These are phyloP conservation scores for Drechslerella dactyloides DNA, from an alignment of 2,329 filamentous ascomycete species.

Conservation along the genomic window DNA sequence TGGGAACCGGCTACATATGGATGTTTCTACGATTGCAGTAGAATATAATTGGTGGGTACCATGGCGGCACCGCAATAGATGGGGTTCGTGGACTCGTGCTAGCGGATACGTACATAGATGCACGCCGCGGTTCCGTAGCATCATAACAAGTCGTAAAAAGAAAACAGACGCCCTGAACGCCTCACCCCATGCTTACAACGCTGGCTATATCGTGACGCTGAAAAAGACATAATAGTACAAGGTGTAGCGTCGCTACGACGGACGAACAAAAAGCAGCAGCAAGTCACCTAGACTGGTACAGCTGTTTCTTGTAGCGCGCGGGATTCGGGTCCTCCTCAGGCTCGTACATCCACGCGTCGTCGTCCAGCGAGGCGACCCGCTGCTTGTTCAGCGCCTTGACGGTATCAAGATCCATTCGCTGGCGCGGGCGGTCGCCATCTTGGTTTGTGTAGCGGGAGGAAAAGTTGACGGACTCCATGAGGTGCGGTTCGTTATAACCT, in stretches of 20 bases:
- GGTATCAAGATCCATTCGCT: constrained; percentile 61
- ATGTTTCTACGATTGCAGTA: constrained; percentile 7
- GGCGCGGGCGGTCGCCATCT: constrained; percentile 71
- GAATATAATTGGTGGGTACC: background rate
- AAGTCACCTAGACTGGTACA: constrained; percentile 39
- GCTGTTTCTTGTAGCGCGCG: constrained; percentile 18
- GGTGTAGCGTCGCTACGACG: too few relatives aligned
- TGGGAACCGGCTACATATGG: constrained; percentile 12
- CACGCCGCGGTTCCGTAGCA: background rate
- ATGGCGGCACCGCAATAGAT: constrained; percentile 1
- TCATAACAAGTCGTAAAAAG: too few relatives aligned
- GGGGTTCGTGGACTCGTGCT: background rate
- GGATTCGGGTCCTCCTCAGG: constrained; percentile 64
- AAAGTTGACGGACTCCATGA: constrained; percentile 47
- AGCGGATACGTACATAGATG: too few relatives aligned
- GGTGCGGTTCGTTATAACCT: constrained; percentile 24
- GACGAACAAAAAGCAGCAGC: background rate
- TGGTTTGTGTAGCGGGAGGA: constrained; percentile 61
- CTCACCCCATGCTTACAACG: too few relatives aligned
- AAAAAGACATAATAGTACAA: too few relatives aligned
- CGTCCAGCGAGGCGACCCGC: constrained; percentile 75
- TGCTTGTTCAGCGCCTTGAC: constrained; percentile 62
- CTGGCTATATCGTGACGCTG: too few relatives aligned
- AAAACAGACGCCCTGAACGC: too few relatives aligned
- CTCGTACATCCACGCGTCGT: constrained; percentile 93